A percentile compares a stretch with the other conserved stretches of the same genome.
Conservation (phyloP, 352 stramenopile genomes). For the Pythium grandisporangium region DNA sequence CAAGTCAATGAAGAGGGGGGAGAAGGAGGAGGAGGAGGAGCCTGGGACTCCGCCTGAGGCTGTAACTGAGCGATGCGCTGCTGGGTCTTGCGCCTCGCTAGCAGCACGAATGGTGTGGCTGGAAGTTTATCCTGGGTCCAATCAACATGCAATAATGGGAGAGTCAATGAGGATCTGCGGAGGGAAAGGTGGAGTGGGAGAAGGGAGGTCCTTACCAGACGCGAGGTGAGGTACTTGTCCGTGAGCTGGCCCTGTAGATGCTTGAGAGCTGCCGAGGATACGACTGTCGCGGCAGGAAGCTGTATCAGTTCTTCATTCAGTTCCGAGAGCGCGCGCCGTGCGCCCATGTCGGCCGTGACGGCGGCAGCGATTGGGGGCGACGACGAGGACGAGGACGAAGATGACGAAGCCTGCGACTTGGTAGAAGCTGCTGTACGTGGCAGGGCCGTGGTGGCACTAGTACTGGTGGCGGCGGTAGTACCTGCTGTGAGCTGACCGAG, state of each 20-base stretch:
- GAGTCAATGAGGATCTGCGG: no score
- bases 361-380: not conserved
- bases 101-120: slow-evolving; percentile 37
- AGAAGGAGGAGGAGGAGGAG: no score
- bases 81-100: slow-evolving; percentile 27
- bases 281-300: slow-evolving; percentile 1
- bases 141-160: no score
- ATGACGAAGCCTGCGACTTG: no score
- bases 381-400: no score
- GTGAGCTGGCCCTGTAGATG: slow-evolving; percentile 12
- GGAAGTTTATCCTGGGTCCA: slow-evolving; percentile 24
- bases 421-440: no score
- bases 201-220: no score
- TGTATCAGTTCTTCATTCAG: slow-evolving; percentile 33
- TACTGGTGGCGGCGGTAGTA: no score
- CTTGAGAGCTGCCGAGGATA: not conserved
- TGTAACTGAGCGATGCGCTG: slow-evolving; percentile 33
- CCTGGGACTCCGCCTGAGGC: not conserved
- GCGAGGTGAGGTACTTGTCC: slow-evolving; percentile 23
- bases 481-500: no score
- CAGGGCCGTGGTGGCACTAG: no score
- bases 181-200: no score
- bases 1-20: no score
- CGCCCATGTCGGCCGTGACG: slow-evolving; percentile 26
- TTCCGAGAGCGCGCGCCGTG: slow-evolving; percentile 26